Base-by-base conservation (phyloP, 2,329 filamentous ascomycete species). In the Colletotrichum chlorophyti region DNA sequence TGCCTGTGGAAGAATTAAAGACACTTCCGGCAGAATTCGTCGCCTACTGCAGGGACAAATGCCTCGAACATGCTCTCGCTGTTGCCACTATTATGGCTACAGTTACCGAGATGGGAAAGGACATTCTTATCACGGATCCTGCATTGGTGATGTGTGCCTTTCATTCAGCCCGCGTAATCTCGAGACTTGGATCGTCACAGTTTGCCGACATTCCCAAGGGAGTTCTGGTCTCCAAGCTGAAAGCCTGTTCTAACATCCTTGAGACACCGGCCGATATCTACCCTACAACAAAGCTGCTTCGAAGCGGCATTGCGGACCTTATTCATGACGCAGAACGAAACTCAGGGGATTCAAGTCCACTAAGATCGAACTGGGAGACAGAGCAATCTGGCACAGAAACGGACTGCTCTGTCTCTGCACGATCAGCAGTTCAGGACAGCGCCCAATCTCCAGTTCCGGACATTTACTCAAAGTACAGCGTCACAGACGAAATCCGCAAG, bases 401-500 rank as follows among this genome's bases (percentile, higher is more conserved):
- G 2, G 34, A 43, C 4, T 42, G 26, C 14, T n/a, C 34, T 7
- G 26, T 21, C 1, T 14, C 26, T 7, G 43, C 8, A 15, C 51
- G 38, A 19, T 32, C 42, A 6, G 37, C 21, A 7, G n/a, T 35
- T 2, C 27, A 43, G 10, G n/a, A 17, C 6, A 29, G 17, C 8
- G 27, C 24, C 10, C 40, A 32, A 6, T n/a, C 23, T 5, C 24
- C 32, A 3, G 26, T 50, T 1, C 24, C 15, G 5, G 58, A 60
- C n/a, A 41, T 60, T 1, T 60, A 60, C 40, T 60, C 58, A 5
- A 57, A 57, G 23, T 60, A 46, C 34, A 60, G 58, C 34, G 58
- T 60, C 3, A 60, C 58, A 4, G 58, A 60, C 4, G 58, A 60
- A 10, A 60, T 60, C 14, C 32, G 58, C 2, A 60, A 60, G 34